These are phyloP conservation scores for Gryganskiella cystojenkinii DNA, from an alignment of 192 early-diverging fungal genomes.

Conservation along the genomic window DNA sequence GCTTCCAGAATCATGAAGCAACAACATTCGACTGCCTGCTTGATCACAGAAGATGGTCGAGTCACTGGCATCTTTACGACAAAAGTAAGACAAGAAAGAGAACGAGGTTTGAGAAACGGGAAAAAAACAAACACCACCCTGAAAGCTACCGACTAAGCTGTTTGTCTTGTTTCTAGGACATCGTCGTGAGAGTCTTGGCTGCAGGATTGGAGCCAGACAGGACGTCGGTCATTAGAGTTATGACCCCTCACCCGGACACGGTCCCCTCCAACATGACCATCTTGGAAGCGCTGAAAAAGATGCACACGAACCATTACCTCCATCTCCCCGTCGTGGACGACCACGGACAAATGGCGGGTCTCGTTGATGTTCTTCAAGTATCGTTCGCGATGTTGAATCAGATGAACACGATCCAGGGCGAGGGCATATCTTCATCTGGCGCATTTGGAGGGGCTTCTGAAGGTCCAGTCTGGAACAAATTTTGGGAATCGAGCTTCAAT, in stretches of 20 bases:
- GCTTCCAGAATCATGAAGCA: conserved; percentile 80
- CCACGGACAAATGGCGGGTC: conserved; percentile 68
- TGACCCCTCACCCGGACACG: conserved; percentile 87
- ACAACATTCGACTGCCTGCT: conserved; percentile 74
- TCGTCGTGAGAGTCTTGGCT: conserved; percentile 83
- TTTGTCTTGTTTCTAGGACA: conserved; percentile 55
- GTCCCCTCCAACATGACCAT: conserved; percentile 69
- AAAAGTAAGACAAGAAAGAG: conserved; percentile 28
- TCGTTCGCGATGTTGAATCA: conserved; percentile 78
- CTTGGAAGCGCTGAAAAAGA: conserved; percentile 78
- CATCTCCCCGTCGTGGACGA: conserved; percentile 78
- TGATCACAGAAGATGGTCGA: conserved; percentile 73
- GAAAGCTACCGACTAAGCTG: too few relatives aligned
- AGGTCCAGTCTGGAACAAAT: conserved; percentile 59
- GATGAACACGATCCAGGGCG: conserved; percentile 65
- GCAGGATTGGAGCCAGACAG: conserved; percentile 82
- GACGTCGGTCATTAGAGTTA: conserved; percentile 94
- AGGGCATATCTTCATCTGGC: neutral
- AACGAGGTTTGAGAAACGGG: too few relatives aligned
- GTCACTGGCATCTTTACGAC: conserved; percentile 78
- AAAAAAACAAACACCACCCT: too few relatives aligned
- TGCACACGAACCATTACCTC: conserved; percentile 83
- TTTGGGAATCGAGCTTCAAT: conserved; percentile 57
- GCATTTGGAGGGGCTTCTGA: conserved; percentile 1
- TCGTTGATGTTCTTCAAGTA: conserved; percentile 81